Conservation (phyloP, 768 basidiomycete species). For the Gloeophyllum trabeum region DNA sequence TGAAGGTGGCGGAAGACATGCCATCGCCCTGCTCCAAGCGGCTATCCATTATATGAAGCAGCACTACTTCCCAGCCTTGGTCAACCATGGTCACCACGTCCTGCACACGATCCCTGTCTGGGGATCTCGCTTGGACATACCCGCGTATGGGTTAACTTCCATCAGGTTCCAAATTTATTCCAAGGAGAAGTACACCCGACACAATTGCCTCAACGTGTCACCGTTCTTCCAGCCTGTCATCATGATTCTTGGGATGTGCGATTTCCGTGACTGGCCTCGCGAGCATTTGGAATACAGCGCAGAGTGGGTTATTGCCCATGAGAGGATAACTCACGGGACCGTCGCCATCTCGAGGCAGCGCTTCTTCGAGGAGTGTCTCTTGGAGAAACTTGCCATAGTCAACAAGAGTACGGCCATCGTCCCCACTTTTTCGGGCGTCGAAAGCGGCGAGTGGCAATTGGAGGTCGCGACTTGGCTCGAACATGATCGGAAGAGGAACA, state of each 20-base stretch:
- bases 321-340: conserved; percentile 3
- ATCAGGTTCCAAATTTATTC: conserved; percentile 6
- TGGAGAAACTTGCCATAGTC: conserved; percentile 6
- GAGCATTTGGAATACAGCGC: not conserved
- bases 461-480: conserved; percentile 10
- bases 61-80: conserved; percentile 6
- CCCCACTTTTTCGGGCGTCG: conserved; percentile 6
- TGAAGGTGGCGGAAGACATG: conserved; percentile 1
- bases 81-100: conserved; percentile 7
- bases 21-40: conserved; percentile 2
- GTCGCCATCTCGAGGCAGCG: conserved; percentile 6
- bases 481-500: conserved; percentile 3
- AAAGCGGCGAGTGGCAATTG: conserved; percentile 9
- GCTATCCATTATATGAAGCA: conserved; percentile 5
- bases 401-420: conserved; percentile 11
- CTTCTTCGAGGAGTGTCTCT: conserved; percentile 9
- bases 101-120: conserved; percentile 10
- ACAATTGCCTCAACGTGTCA: not conserved
- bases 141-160: conserved; percentile 3
- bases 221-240: conserved; percentile 4
- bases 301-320: not conserved
- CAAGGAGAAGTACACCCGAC: not conserved
- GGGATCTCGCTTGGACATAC: not conserved
- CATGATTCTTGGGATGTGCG: conserved; percentile 8
- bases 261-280: conserved; percentile 1